Evolutionary conservation across 305 asterid species (phyloP), one percentile per base, ranked within the genome.

Genomic region (Plantago coronopus): DNA sequence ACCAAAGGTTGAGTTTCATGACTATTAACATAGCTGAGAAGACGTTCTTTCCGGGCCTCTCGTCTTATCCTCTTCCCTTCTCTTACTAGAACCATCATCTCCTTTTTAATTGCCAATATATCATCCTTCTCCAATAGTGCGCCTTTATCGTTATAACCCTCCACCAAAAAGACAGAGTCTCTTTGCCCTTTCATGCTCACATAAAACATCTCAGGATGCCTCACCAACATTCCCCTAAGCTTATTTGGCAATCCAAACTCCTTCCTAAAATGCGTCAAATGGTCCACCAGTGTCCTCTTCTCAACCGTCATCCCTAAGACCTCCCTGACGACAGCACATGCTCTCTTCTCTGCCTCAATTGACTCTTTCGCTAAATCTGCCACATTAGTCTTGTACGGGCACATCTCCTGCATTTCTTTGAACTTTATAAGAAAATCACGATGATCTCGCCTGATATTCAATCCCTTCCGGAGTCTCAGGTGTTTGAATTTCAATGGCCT

Each of bases 151-250:
- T 61, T 77, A 18, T 84, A 89, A 14, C 88, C 95, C 79, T 89
- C 98, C 40, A 91, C 95, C 57, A 91, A 79, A 78, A 91, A 91
- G 16, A 84, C 95, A 2, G 94, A 86, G 75, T 91, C 94, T 47
- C 98, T 81, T 49, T 76, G 79, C 65, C 98, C 98, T 74, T 84
- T 89, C 38, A 83, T 64, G 79, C 98, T 91, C 75, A 89, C 86
- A 55, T 91, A 91, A 77, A 91, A 91, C 79, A 86, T 60, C 72
- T 91, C 98, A 3, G 96, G 98, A 64, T 89, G 98, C 75, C 98
- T 81, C 72, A 80, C 88, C 71, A 89, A n/a, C 97, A 91, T 77
- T 22, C 89, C 96, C 62, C 98, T 78, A 69, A 84, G 70, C 82
- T 79, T 83, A 71, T 91, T 91, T 0, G 98, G 81, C 79, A 89